These are phyloP conservation scores for Heterobasidion parviporum DNA, from an alignment of 1,284 basidiomycete species.

Conservation along the genomic window DNA sequence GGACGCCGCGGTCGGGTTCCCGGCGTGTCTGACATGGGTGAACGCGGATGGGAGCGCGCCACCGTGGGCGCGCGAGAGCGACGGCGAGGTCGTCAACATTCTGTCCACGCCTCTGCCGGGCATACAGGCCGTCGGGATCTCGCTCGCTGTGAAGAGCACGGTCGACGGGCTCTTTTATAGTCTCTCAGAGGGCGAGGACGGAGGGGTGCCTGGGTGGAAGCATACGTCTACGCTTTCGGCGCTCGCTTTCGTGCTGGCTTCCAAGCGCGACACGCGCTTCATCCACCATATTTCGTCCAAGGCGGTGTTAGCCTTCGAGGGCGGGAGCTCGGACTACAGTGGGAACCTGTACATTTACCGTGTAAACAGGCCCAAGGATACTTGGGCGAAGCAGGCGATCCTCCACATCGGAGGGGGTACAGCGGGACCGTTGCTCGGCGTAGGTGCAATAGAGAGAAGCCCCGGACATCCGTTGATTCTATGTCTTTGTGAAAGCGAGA, in stretches of 20 bases:
- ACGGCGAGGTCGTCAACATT: constrained; percentile 37
- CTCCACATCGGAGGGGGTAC: constrained; percentile 61
- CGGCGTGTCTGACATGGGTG: constrained; percentile 58
- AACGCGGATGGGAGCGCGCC: constrained; percentile 36
- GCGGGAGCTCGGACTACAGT: constrained; percentile 49
- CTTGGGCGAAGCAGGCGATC: constrained; percentile 72
- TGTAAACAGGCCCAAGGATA: constrained; percentile 23
- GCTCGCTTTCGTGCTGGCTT: constrained; percentile 88
- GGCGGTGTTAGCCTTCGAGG: constrained; percentile 65
- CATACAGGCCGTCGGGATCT: constrained; percentile 18
- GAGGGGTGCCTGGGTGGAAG: constrained; percentile 45
- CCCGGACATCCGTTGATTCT: constrained; percentile 38
- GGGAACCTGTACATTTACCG: constrained; percentile 85
- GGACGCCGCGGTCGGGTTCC: constrained; percentile 60
- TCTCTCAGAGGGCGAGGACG: constrained; percentile 23
- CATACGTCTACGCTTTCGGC: constrained; percentile 82
- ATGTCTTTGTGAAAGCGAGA: constrained; percentile 72
- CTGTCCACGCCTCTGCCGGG: constrained; percentile 61
- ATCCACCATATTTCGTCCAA: constrained; percentile 53
- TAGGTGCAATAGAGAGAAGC: constrained; percentile 39
- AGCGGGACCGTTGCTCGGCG: constrained; percentile 74
- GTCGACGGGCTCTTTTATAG: constrained; percentile 78
- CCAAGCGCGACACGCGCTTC: constrained; percentile 85
- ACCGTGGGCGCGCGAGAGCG: constrained; percentile 25
- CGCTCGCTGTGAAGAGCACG: constrained; percentile 69